Evolutionary conservation across 2,329 filamentous ascomycete species (phyloP).

Genomic region (Apiospora arundinis): DNA sequence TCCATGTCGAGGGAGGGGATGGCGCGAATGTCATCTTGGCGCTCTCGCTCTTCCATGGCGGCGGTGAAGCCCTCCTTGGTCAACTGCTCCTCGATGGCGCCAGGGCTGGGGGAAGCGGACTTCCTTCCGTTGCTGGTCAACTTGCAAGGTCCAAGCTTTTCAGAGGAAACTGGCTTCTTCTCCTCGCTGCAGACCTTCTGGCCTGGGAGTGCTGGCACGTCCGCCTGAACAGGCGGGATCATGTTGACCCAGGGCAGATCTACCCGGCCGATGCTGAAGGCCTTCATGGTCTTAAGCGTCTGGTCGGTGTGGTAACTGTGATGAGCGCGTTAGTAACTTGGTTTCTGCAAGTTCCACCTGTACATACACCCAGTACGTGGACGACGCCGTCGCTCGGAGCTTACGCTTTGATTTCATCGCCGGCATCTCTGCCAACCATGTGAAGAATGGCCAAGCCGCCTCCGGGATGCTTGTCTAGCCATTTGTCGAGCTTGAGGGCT

Average conservation of each 20-base stretch:
- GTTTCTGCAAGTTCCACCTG: not conserved
- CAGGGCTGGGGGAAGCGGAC: conserved; percentile 12
- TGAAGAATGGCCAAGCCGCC: conserved; percentile 65
- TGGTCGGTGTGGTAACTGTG: conserved; percentile 63
- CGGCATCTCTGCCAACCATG: conserved; percentile 66
- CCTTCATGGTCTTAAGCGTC: conserved; percentile 63
- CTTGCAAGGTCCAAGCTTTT: not conserved
- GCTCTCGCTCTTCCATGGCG: conserved; percentile 27
- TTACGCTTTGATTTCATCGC: conserved; percentile 65
- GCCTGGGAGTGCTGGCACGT: conserved; percentile 43
- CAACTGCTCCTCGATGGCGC: conserved; percentile 18
- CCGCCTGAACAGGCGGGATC: conserved; percentile 64
- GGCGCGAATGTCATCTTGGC: conserved; percentile 28
- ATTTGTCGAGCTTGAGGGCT: conserved; percentile 61
- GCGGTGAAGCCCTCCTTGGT: conserved; percentile 27
- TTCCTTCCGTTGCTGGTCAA: conserved; percentile 1
- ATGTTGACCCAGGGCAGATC: conserved; percentile 62
- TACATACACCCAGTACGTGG: conserved; percentile 12
- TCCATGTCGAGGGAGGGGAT: conserved; percentile 53
- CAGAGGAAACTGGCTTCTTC: not conserved
- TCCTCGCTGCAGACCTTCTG: conserved; percentile 20
- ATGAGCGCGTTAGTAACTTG: not conserved
- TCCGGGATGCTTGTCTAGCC: conserved; percentile 65
- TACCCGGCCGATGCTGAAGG: conserved; percentile 65
- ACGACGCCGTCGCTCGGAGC: conserved; percentile 23